Evolutionary conservation across 2,329 filamentous ascomycete species (phyloP).

Genomic region (Escovopsis sp.): DNA sequence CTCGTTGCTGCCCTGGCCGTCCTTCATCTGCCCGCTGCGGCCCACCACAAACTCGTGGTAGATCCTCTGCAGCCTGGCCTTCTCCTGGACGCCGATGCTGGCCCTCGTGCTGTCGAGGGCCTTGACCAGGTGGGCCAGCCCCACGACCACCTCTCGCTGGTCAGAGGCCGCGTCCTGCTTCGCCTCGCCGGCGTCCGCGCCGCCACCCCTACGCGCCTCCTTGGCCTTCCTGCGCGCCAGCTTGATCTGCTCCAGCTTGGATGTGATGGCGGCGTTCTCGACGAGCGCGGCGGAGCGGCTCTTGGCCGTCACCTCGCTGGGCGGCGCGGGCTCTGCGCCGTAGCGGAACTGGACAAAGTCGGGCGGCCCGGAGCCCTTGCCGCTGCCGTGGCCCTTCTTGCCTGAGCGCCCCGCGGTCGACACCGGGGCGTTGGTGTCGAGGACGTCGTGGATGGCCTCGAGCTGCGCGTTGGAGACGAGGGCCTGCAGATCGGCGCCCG

Average conservation of each 20-base stretch:
- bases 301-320: conserved; percentile 27
- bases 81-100: conserved; percentile 70
- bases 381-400: conserved; percentile 20
- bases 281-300: conserved; percentile 44
- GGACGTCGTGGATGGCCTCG: conserved; percentile 88
- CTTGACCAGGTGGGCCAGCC: conserved; percentile 69
- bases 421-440: conserved; percentile 42
- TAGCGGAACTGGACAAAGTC: conserved; percentile 78
- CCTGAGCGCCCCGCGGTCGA: conserved; percentile 16
- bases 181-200: conserved; percentile 7
- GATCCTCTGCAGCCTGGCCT: conserved; percentile 58
- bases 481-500: conserved; percentile 86
- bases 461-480: conserved; percentile 93
- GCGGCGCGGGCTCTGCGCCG: conserved; percentile 39
- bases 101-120: conserved; percentile 64
- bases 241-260: conserved; percentile 73
- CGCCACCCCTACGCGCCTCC: conserved; percentile 16
- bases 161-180: conserved; percentile 19
- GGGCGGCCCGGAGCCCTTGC: conserved; percentile 10
- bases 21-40: conserved; percentile 87
- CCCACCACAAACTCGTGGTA: conserved; percentile 89
- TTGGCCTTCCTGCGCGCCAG: conserved; percentile 41
- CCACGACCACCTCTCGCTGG: conserved; percentile 60
- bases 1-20: conserved; percentile 81
- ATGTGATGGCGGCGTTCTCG: conserved; percentile 62